Evolutionary conservation across 208 protist genomes (phyloP).

Genomic region (Endotrypanum monterogeii): DNA sequence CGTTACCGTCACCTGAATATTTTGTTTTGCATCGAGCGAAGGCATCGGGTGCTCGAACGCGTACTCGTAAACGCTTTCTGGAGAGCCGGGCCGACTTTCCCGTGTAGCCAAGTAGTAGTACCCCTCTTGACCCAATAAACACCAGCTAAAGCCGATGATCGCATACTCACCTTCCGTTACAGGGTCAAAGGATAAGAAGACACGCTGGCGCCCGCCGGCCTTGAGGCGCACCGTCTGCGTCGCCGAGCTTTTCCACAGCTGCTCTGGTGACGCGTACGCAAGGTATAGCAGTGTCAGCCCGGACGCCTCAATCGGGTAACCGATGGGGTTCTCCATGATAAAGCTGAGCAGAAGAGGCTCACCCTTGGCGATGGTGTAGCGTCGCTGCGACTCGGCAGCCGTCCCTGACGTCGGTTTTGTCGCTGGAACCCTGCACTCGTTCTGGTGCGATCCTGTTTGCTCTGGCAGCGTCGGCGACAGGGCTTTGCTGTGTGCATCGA

Average conservation of each 20-base stretch:
- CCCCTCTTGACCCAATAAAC: slow-evolving; percentile 53
- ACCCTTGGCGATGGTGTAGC: slow-evolving; percentile 46
- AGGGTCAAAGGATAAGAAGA: slow-evolving; percentile 64
- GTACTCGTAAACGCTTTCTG: slow-evolving; percentile 68
- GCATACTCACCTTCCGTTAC: slow-evolving; percentile 64
- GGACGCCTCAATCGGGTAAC: slow-evolving; percentile 44
- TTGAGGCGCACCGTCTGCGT: slow-evolving; percentile 54
- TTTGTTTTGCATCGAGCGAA: slow-evolving; percentile 55
- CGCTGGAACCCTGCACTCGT: not conserved
- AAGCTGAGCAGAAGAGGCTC: slow-evolving; percentile 74
- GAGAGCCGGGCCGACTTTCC: slow-evolving; percentile 40
- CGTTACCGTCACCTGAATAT: slow-evolving; percentile 66
- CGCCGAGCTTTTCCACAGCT: slow-evolving; percentile 73
- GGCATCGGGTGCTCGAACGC: slow-evolving; percentile 72
- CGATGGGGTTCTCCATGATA: slow-evolving; percentile 63
- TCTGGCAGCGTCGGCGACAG: not conserved
- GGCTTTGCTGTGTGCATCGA: not conserved
- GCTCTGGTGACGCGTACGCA: slow-evolving; percentile 37
- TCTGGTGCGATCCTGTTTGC: not conserved
- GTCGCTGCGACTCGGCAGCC: slow-evolving; percentile 6
- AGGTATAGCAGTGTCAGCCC: slow-evolving; percentile 72
- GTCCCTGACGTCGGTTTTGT: not conserved
- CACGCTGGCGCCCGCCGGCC: slow-evolving; percentile 29
- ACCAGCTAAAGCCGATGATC: slow-evolving; percentile 78
- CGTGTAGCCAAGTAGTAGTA: slow-evolving; percentile 86